Evolutionary conservation across 352 stramenopile species (phyloP), one percentile per base, ranked within the genome.

Genomic region (Phytophthora foliorum): DNA sequence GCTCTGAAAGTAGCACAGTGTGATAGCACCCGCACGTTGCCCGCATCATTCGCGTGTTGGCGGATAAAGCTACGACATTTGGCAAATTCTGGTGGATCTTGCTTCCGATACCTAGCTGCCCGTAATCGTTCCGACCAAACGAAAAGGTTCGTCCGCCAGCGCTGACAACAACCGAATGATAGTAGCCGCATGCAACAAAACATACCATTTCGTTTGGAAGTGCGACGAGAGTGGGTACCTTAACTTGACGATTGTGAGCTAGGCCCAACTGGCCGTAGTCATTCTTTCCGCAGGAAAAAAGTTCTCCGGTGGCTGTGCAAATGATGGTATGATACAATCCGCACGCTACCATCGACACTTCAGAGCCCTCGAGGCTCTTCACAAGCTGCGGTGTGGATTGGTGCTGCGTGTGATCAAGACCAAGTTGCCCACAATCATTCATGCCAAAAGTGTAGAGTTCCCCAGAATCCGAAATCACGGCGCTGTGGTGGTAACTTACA

Each of bases 381-480:
- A 95, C 89, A n/a, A 86, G 67, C 56, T 94, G 87, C 1, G 89
- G 88, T 1, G 78, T 84, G 8, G 84, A 80, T 51, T 91, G 81
- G 46, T 95, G 84, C 34, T 93, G 84, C 11, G 86, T 95, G 55
- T 93, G 82, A 60, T 97, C 88, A 11, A 94, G 72, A 6, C 88
- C 89, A 29, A 97, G 77, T 41, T 97, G 89, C 6, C 89, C 89
- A 58, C 88, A 97, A 72, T 97, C 89, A 31, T 97, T 97, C 88
- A 95, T 95, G 13, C 89, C 90, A 63, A 96, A 97, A 8, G 89
- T 93, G 69, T 92, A 97, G 4, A 97, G 67, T 36, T 95, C 86
- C 1, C 90, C 88, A 8, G 60, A 70, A 17, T 93, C 84, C 0
- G 87, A 91, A 52, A 95, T 67, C 24, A 96, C 69, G 13, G 86